Evolutionary conservation across 176 grass and related monocot genomes (phyloP).

Genomic region (Tillandsia fasciculata): DNA sequence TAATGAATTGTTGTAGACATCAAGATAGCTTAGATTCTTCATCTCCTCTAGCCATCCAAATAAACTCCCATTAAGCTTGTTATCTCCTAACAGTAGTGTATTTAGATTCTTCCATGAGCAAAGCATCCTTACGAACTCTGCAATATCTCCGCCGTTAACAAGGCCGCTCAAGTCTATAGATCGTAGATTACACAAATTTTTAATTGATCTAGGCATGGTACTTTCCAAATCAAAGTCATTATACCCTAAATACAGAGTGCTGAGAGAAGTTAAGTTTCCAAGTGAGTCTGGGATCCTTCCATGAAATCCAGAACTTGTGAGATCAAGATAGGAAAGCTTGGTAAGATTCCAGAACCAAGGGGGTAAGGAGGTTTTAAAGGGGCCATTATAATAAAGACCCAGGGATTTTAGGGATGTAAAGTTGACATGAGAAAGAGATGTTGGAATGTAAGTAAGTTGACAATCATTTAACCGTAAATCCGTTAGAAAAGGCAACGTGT

Average conservation of each 20-base stretch:
- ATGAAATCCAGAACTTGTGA: neutral
- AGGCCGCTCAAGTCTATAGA: neutral
- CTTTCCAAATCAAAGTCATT: neutral
- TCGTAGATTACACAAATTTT: slow-evolving; percentile 14
- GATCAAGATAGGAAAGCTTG: neutral
- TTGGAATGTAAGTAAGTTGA: neutral
- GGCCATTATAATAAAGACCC: neutral
- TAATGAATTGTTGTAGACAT: neutral
- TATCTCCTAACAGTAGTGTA: neutral
- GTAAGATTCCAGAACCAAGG: slow-evolving; percentile 17
- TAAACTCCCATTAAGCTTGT: too few relatives aligned
- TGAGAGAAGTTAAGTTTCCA: neutral
- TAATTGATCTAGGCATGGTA: neutral
- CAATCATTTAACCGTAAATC: accelerated
- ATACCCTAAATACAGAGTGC: neutral
- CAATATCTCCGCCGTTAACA: neutral
- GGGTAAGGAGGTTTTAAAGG: slow-evolving; percentile 9
- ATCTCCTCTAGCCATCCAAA: neutral
- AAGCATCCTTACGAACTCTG: neutral
- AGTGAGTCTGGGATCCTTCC: slow-evolving; percentile 4
- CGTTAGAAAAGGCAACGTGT: slow-evolving; percentile 13
- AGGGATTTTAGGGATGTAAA: slow-evolving; percentile 21
- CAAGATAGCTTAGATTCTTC: neutral
- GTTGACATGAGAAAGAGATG: neutral
- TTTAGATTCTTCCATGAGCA: neutral